Percentiles rank a stretch among this genome's conserved stretches.
phyloP scores from a whole-genome alignment of 352 stramenopile species.

The Blastocystis sp. region DNA sequence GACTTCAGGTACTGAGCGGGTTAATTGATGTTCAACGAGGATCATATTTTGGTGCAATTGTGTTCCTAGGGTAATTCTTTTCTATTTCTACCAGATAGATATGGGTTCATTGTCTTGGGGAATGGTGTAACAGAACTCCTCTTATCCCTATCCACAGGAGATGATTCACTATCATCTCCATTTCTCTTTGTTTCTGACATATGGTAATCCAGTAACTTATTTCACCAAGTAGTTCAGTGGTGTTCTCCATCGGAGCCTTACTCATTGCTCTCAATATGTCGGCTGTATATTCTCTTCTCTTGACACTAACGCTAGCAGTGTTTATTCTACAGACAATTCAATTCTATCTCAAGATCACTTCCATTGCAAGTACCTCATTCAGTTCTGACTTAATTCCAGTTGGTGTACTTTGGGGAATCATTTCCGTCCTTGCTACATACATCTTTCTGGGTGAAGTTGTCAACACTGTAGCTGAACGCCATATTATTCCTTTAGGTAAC shows the following conservation, averaged over 20 bases:
- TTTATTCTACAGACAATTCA: not conserved
- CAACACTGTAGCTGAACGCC: not conserved
- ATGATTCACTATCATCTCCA: not conserved
- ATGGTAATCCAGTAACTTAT: not conserved
- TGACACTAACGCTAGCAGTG: not conserved
- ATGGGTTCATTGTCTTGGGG: not conserved
- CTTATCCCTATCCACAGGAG: not conserved
- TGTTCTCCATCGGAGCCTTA: not conserved
- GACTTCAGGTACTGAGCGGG: constrained; percentile 17
- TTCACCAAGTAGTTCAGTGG: not conserved
- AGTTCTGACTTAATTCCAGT: not conserved
- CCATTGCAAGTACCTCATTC: not conserved
- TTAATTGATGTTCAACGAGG: constrained; percentile 21
- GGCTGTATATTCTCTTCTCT: constrained; percentile 22
- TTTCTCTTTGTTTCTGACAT: constrained; percentile 6
- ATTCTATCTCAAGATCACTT: not conserved
- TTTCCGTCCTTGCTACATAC: not conserved
- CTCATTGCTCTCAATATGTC: constrained; percentile 32
- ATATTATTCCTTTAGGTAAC: constrained; percentile 33
- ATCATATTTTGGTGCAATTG: constrained; percentile 30
- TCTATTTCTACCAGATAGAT: not conserved
- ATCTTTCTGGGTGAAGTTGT: constrained; percentile 40
- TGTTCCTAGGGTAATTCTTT: constrained; percentile 3
- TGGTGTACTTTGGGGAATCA: constrained; percentile 8
- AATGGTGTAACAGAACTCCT: constrained; percentile 10